Evolutionary conservation across 495 filamentous ascomycete species (phyloP).

Genomic region (Aspergillus biplanus): DNA sequence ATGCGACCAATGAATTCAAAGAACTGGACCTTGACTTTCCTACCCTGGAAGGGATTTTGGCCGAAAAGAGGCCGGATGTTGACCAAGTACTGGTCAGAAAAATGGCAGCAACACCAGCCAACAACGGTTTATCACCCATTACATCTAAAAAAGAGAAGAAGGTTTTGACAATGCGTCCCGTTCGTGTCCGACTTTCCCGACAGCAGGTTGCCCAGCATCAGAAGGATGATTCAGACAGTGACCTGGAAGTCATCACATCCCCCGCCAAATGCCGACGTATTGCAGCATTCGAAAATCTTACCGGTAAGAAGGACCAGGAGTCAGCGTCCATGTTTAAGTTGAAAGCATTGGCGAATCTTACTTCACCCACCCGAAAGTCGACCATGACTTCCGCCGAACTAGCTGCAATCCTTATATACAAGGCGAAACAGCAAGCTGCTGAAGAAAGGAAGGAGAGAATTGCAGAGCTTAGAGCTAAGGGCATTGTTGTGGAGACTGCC

Average conservation of each 20-base stretch:
- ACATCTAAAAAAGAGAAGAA: slow-evolving; percentile 25
- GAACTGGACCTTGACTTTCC: slow-evolving; percentile 20
- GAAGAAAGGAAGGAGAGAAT: slow-evolving; percentile 78
- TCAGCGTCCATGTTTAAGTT: slow-evolving; percentile 67
- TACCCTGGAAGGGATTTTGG: slow-evolving; percentile 27
- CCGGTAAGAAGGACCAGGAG: slow-evolving; percentile 59
- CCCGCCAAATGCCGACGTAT: slow-evolving; percentile 46
- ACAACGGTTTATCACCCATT: slow-evolving; percentile 6
- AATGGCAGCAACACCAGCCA: slow-evolving; percentile 8
- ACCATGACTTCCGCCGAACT: slow-evolving; percentile 72
- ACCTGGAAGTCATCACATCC: slow-evolving; percentile 63
- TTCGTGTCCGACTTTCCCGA: slow-evolving; percentile 44
- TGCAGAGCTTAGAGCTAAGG: slow-evolving; percentile 73
- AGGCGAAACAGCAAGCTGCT: slow-evolving; percentile 79
- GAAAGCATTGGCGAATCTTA: slow-evolving; percentile 74
- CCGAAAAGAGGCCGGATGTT: slow-evolving; percentile 12
- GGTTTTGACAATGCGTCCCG: slow-evolving; percentile 32
- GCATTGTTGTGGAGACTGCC: slow-evolving; percentile 79
- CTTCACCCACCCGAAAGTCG: slow-evolving; percentile 58
- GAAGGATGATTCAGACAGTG: slow-evolving; percentile 64
- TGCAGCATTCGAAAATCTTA: slow-evolving; percentile 71
- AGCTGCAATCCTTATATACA: slow-evolving; percentile 64
- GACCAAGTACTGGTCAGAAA: slow-evolving; percentile 13
- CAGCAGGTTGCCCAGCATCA: slow-evolving; percentile 44
- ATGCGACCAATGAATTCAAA: slow-evolving; percentile 23